A percentile compares a stretch with the other conserved stretches of the same genome.
Evolutionary conservation across 768 basidiomycete genomes (phyloP).

Genomic region (Piloderma croceum): DNA sequence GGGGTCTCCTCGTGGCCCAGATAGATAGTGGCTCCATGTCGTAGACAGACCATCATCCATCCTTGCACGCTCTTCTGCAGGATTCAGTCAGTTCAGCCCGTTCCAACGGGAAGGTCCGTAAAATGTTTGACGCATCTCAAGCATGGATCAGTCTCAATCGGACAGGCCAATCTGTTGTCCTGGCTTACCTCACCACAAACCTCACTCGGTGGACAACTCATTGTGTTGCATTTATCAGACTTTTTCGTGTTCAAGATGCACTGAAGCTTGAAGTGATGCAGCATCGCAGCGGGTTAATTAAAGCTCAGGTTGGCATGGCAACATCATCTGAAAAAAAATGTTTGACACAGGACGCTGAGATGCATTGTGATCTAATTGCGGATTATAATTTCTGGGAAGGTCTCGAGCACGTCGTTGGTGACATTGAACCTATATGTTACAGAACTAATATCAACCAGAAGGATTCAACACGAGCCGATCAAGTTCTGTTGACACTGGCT

Average conservation of each 20-base stretch:
- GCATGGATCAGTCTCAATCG: slow-evolving; percentile 3
- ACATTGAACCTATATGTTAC: slow-evolving; percentile 12
- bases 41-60: too few relatives aligned
- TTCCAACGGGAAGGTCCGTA: slow-evolving; percentile 9
- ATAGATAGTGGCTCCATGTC: too few relatives aligned
- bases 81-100: too few relatives aligned
- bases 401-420: slow-evolving; percentile 6
- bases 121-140: slow-evolving; percentile 9
- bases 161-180: slow-evolving; percentile 6
- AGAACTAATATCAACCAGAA: too few relatives aligned
- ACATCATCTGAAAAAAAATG: slow-evolving; percentile 16
- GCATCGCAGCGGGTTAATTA: slow-evolving; percentile 16
- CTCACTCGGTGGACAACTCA: slow-evolving; percentile 26
- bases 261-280: slow-evolving; percentile 17
- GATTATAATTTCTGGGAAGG: slow-evolving; percentile 1
- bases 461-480: slow-evolving; percentile 8
- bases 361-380: slow-evolving; percentile 1
- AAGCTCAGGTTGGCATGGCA: slow-evolving; percentile 18
- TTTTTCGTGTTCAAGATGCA: slow-evolving; percentile 17
- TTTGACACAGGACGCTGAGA: neutral
- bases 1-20: too few relatives aligned
- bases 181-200: slow-evolving; percentile 23
- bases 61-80: too few relatives aligned
- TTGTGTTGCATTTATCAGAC: slow-evolving; percentile 19
- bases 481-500: slow-evolving; percentile 6